Evolutionary conservation across 2,329 filamentous ascomycete genomes (phyloP), one percentile per base, ranked within the genome.

Genomic region (Xylaria arbuscula): DNA sequence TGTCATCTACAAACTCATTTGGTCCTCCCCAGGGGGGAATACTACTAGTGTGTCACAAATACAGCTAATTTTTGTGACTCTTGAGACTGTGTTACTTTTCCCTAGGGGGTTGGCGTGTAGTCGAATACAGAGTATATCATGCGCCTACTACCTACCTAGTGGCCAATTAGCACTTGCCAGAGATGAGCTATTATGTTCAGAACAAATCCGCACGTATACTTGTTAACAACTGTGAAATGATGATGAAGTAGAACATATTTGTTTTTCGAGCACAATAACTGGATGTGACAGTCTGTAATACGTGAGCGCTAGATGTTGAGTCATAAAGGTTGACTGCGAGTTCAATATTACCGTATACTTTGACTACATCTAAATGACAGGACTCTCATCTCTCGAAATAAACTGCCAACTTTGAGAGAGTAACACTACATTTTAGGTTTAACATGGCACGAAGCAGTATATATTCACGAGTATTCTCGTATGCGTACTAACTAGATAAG

Each of bases 1-100:
- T 54, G 53, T 19, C 9, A 34, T 28, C 22, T 36, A 51, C 19
- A 40, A 50, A 34, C 32, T 24, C 55, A 7, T 28, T 62, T 62
- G n/a, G 34, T 59, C 36, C 38, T 62, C 15, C 58, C 10, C 0
- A 28, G 24, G 19, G 24, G 17, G n/a, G 40, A 45, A 42, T 24
- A 32, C 13, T 8, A 45, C 24, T 19, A 19, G 34, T 3, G 7
- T 13, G 28, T 10, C 36, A 19, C 3, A 7, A 48, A 40, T 54
- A 32, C 15, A 22, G 11, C 24, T 36, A 9, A 1, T 4, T 13
- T 28, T 45, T 56, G 55, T 67, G 11, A 56, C 2, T 24, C 47
- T 55, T 38, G 59, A 60, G 47, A 8, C 17, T 50, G 54, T 47
- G 22, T 6, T 50, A 38, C 36, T 47, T 24, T 10, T 19, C 42